These are phyloP conservation scores for Oemleria cerasiformis DNA, from an alignment of 306 rosid genomes.

Conservation along the genomic window DNA sequence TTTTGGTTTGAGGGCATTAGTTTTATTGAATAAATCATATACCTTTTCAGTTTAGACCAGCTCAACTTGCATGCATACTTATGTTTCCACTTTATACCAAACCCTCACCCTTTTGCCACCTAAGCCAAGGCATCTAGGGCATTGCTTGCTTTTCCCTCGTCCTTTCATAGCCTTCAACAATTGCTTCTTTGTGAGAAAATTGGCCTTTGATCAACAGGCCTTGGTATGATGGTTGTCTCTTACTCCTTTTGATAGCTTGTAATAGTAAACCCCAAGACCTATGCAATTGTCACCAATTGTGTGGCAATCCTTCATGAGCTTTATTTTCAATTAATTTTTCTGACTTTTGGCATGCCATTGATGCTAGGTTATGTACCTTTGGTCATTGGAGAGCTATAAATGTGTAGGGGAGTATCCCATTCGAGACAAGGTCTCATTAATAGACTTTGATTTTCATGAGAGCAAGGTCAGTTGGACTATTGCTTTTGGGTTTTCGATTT, in stretches of 20 bases:
- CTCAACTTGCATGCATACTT: background rate
- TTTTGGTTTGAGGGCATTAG: background rate
- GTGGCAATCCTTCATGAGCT: background rate
- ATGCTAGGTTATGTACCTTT: conserved; percentile 71
- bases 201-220: background rate
- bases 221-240: background rate
- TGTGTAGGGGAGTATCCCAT: conserved; percentile 60
- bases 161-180: background rate
- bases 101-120: background rate
- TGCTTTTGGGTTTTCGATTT: conserved; percentile 16
- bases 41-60: background rate
- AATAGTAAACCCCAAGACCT: background rate
- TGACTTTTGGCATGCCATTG: conserved; percentile 20
- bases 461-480: conserved; percentile 56
- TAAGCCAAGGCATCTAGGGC: background rate
- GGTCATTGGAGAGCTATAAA: conserved; percentile 71
- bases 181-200: background rate
- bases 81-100: background rate
- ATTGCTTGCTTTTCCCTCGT: background rate
- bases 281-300: background rate
- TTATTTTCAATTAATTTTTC: conserved; percentile 19
- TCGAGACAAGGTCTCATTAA: conserved; percentile 40
- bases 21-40: background rate
- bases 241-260: background rate
- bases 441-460: conserved; percentile 91